Percentiles rank a stretch among this genome's conserved stretches.
These are phyloP conservation scores for Penicillium antarcticum DNA, from an alignment of 495 filamentous ascomycete species.

Conservation along the genomic window DNA sequence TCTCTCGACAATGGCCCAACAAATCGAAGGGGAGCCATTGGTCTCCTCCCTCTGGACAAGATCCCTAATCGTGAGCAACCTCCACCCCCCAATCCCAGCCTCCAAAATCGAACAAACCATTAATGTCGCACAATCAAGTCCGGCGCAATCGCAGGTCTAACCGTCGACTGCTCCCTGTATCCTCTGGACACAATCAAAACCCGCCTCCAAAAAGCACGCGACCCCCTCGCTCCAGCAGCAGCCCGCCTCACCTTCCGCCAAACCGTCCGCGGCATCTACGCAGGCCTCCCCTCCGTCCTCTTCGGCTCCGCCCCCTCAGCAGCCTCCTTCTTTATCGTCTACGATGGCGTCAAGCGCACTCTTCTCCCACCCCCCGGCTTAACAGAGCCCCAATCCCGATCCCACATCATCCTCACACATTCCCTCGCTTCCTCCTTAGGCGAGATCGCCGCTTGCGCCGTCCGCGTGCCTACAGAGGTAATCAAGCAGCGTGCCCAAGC, in stretches of 20 bases:
- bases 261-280: constrained; percentile 70
- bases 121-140: constrained; percentile 47
- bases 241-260: constrained; percentile 38
- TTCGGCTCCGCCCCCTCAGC: constrained; percentile 90
- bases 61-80: constrained; percentile 37
- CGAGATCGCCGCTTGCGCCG: constrained; percentile 88
- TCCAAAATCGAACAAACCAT: neutral
- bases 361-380: constrained; percentile 34
- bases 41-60: constrained; percentile 45
- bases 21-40: constrained; percentile 32
- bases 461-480: constrained; percentile 93
- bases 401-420: constrained; percentile 54
- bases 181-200: constrained; percentile 92
- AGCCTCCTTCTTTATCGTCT: constrained; percentile 96
- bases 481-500: constrained; percentile 96
- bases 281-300: constrained; percentile 61
- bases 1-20: constrained; percentile 27
- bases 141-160: constrained; percentile 79
- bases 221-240: constrained; percentile 61
- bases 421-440: constrained; percentile 87
- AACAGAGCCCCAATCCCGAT: constrained; percentile 26
- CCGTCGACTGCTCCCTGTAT: constrained; percentile 86
- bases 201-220: constrained; percentile 81
- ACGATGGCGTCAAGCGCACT: constrained; percentile 73
- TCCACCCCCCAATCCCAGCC: neutral